Evolutionary conservation across 345 rosid species (phyloP), one percentile per base, ranked within the genome.

Genomic region (Streptanthus diversifolius): DNA sequence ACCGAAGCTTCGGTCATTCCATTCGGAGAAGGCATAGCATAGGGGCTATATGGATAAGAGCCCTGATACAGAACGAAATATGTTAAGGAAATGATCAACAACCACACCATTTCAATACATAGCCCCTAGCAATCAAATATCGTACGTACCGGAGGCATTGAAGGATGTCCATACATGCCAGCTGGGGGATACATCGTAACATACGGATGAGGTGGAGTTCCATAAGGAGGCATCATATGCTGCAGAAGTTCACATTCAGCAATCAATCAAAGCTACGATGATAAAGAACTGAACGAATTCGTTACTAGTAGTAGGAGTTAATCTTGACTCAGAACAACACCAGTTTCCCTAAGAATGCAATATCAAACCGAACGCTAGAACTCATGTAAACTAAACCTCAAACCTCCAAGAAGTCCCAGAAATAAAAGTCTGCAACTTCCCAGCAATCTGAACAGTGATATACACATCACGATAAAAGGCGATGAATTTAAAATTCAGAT

Each of bases 171-270:
- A 66, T 91, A 95, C 80, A 95, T 86, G 64, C 98, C 98, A 69
- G 97, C 95, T 66, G 88, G 98, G 54, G 99, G 93, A 85, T 95
- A 95, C 99, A 95, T 91, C 58, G 97, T 90, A 80, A 95, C 98
- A 41, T 95, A 95, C 5, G 96, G 99, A 84, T 91, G 95, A 13
- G 97, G 97, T 5, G 98, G 93, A 21, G 99, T 91, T 60, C 96
- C 99, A 74, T 95, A 95, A 10, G 96, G 95, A 81, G 97, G 97
- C 95, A 95, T 89, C 71, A 91, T 85, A 85, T 86, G 99, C 99
- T 93, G 88, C 81, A 86, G 52, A 58, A 39, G 2, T 54, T 71
- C 40, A 55, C 49, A 71, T 21, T 61, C 65, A 70, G 39, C 17
- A 47, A 64, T 39, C 25, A 64, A 32, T 41, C 63, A 71, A 70